Evolutionary conservation across 345 rosid genomes (phyloP), one percentile per base, ranked within the genome.

Genomic region (Citrus maxima): DNA sequence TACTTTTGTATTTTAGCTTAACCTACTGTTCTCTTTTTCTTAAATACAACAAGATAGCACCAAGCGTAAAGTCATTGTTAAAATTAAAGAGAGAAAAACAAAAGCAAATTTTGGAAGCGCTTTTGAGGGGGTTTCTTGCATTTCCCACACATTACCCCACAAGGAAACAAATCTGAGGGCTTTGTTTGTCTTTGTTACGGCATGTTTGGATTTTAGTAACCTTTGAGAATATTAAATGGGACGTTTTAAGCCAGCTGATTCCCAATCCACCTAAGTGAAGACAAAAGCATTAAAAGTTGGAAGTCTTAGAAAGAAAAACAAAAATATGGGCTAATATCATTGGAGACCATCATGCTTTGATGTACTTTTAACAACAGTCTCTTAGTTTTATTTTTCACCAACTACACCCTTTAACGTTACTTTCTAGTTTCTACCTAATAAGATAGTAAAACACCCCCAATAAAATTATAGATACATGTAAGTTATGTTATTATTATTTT

Each of bases 131-230:
- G 38, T 27, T 76, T 40, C 78, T 71, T 73, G 81, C 73, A 51
- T 63, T 85, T 79, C 34, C 63, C 81, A 69, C 67, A 40, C 81
- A 75, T 40, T n/a, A 16, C 78, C 87, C 85, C 85, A 77, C 88
- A 80, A 83, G 77, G 83, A 74, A 65, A 88, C 91, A 88, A 84
- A 81, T 40, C 67, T 30, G 80, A 72, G 81, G 76, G 77, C 73
- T 30, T 70, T 73, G 78, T 85, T 91, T 89, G 95, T 91, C 95
- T 83, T 91, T 81, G 97, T 84, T 80, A 83, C 89, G 93, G 86
- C 87, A 68, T 88, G 89, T 84, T 92, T 94, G 97, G 92, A 85
- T 73, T 79, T 71, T 82, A 85, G 77, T 73, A 1, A 21, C 74
- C 82, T 84, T 85, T 77, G 56, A 85, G 93, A 92, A 89, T 91